Evolutionary conservation across 2,329 filamentous ascomycete genomes (phyloP), one percentile per base, ranked within the genome.

Genomic region (Domatiomyces catenatus): DNA sequence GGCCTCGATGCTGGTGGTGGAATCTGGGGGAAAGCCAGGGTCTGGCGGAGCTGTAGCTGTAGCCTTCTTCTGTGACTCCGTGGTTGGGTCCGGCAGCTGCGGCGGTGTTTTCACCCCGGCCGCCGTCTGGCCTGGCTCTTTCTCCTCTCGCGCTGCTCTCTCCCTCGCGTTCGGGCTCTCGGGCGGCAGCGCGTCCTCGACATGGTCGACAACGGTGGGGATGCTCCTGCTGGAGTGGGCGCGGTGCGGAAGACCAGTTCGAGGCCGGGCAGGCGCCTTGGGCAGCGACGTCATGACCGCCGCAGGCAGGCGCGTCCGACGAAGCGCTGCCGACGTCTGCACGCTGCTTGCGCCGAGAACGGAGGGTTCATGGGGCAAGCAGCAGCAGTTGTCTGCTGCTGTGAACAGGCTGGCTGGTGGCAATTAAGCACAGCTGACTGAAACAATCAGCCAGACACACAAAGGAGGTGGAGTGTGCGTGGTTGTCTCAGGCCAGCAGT

Each of bases 251-350:
- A 53, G 48, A 42, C 54, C 52, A 42, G 19, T 36, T 26, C 49
- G 50, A 7, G 51, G 26, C n/a, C 52, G 48, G 32, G 32, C 32
- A 39, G 32, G 32, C 32, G 32, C 32, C 46, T 56, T 59, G 46
- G 54, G 46, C 28, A 56, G 47, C 45, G 56, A 56, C 56, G 58
- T 59, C 39, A 20, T 50, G 50, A 48, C 43, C 46, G 53, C 43
- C 46, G 53, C 54, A 54, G 51, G 54, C 54, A 54, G 49, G 51
- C 51, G 42, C 32, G 32, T 39, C 32, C 32, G 32, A 12, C 32
- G 32, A 39, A 15, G 32, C 32, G 32, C 32, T 39, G 32, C 32
- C 32, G 32, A 39, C 12, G 32, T 39, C 32, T 39, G 32, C 32
- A 39, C 32, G 32, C 32, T 39, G 32, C 32, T 39, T 12, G 32